Conservation (phyloP, 768 basidiomycete species). For the Podaxis rugospora region DNA sequence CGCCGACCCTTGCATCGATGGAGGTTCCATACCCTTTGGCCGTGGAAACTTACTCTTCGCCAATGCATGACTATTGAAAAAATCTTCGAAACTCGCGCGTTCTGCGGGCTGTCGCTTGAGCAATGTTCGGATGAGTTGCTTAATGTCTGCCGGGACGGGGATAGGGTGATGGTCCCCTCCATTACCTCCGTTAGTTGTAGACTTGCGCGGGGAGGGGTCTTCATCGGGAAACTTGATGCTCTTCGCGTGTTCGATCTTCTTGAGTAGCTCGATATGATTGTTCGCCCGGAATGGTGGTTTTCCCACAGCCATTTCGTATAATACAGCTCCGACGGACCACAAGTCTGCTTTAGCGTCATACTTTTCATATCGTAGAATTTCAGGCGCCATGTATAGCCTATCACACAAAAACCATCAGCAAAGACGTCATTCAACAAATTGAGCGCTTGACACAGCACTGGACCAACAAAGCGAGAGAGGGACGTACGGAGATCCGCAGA, state of each 20-base stretch:
- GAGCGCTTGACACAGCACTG: neutral
- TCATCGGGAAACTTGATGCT: constrained; percentile 95
- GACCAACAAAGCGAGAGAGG: neutral
- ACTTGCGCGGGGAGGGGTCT: constrained; percentile 43
- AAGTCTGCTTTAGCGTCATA: constrained; percentile 98
- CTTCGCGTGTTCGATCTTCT: constrained; percentile 89
- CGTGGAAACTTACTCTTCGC: constrained; percentile 75
- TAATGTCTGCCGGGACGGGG: constrained; percentile 74
- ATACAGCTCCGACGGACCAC: constrained; percentile 96
- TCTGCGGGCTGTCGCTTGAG: constrained; percentile 82
- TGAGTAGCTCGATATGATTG: constrained; percentile 93
- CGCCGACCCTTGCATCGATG: constrained; percentile 12
- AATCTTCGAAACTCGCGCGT: constrained; percentile 86
- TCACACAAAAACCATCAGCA: neutral
- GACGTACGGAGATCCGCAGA: constrained; percentile 94
- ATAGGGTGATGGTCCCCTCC: constrained; percentile 32
- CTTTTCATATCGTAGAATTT: constrained; percentile 94
- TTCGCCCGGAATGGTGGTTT: constrained; percentile 92
- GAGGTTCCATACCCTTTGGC: constrained; percentile 34
- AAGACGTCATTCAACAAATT: neutral
- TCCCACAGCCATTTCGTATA: constrained; percentile 94
- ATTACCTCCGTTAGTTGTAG: constrained; percentile 40
- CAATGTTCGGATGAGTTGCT: constrained; percentile 79
- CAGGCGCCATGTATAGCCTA: constrained; percentile 98
- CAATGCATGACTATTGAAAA: constrained; percentile 79